phyloP scores from a whole-genome alignment of 495 filamentous ascomycete genomes.

The Aspergillus wentii region DNA sequence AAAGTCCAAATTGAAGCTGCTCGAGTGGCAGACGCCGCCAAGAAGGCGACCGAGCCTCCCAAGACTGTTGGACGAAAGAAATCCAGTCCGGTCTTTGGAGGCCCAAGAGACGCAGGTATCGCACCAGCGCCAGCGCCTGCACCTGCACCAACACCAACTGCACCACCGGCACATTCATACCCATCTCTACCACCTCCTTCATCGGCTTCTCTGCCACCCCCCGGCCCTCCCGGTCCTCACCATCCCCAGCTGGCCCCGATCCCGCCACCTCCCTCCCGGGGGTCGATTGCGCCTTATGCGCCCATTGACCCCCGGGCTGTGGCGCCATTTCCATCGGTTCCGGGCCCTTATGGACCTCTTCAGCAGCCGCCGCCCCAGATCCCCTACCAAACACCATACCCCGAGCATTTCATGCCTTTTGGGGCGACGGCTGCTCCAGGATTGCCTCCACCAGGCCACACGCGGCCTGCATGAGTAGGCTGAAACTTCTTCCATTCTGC shows the following conservation, averaged over 20 bases:
- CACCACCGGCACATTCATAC: not conserved
- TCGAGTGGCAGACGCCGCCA: constrained; percentile 22
- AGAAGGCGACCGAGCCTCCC: constrained; percentile 19
- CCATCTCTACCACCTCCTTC: constrained; percentile 8
- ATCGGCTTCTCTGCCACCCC: constrained; percentile 13
- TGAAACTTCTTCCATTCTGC: constrained; percentile 2
- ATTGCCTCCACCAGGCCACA: constrained; percentile 14
- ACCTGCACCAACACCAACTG: constrained; percentile 7
- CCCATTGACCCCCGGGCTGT: constrained; percentile 18
- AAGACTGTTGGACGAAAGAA: constrained; percentile 19
- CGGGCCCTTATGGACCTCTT: constrained; percentile 9
- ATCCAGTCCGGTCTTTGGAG: constrained; percentile 7
- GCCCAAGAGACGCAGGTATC: constrained; percentile 11
- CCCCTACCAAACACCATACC: not conserved
- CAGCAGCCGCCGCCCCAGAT: constrained; percentile 14
- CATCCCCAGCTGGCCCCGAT: constrained; percentile 15
- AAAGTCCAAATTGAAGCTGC: constrained; percentile 43
- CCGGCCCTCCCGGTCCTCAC: constrained; percentile 13
- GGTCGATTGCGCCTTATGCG: constrained; percentile 12
- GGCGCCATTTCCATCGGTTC: constrained; percentile 15
- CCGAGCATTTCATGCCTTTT: constrained; percentile 17
- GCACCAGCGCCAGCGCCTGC: constrained; percentile 11
- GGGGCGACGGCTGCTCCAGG: constrained; percentile 5
- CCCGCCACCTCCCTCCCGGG: constrained; percentile 6
- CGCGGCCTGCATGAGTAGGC: constrained; percentile 11